phyloP scores from a whole-genome alignment of 2,329 filamentous ascomycete species.

The Aphanocladium album region DNA sequence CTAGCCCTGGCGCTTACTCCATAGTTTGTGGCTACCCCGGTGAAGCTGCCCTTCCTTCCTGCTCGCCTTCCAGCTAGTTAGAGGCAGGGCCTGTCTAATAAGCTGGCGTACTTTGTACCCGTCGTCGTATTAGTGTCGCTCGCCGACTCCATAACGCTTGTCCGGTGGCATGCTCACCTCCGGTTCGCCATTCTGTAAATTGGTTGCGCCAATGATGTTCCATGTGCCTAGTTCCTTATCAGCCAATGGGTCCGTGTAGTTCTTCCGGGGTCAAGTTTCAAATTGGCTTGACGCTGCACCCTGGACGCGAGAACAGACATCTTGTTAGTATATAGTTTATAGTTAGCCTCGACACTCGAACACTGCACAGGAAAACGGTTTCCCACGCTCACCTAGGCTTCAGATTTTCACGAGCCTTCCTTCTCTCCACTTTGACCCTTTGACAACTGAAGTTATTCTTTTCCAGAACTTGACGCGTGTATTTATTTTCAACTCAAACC shows the following conservation, averaged over 20 bases:
- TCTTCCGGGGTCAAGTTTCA: not conserved
- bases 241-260: not conserved
- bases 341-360: not conserved
- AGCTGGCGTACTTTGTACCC: not conserved
- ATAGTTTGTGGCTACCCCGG: not conserved
- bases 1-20: slow-evolving; percentile 11
- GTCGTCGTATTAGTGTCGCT: not conserved
- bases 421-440: slow-evolving; percentile 7
- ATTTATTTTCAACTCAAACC: not conserved
- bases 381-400: not conserved
- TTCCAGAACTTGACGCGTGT: not conserved
- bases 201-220: slow-evolving; percentile 21
- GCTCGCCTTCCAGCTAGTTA: not conserved
- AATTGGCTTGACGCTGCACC: not conserved
- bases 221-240: not conserved
- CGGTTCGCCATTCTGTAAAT: not conserved
- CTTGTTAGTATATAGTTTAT: not conserved
- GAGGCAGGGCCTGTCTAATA: not conserved
- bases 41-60: not conserved
- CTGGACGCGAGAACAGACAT: not conserved
- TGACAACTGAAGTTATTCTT: not conserved
- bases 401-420: not conserved
- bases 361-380: not conserved
- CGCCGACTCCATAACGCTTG: slow-evolving; percentile 3
- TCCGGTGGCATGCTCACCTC: slow-evolving; percentile 6